A percentile compares a stretch with the other conserved stretches of the same genome.
phyloP scores from a whole-genome alignment of 2,329 filamentous ascomycete genomes.

The Colletotrichum tabaci region DNA sequence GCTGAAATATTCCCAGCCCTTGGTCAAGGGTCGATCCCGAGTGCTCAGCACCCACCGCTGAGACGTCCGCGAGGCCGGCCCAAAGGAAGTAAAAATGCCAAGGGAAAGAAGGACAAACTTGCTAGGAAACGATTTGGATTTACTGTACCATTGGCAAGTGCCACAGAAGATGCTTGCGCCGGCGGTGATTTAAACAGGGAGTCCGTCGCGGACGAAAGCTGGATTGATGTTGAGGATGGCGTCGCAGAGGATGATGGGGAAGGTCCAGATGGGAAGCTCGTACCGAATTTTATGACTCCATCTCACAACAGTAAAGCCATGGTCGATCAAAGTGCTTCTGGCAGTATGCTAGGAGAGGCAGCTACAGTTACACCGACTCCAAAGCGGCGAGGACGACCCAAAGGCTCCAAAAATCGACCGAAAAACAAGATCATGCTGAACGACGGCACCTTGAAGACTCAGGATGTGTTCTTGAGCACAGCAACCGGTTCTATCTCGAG shows the following conservation, averaged over 20 bases:
- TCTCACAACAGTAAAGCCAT: background rate
- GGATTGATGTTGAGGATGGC: conserved; percentile 62
- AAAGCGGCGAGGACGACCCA: conserved; percentile 45
- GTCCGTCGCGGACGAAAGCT: conserved; percentile 56
- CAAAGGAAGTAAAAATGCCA: conserved; percentile 65
- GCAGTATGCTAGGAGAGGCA: background rate
- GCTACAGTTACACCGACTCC: conserved; percentile 38
- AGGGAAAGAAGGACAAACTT: conserved; percentile 56
- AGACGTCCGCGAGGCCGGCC: conserved; percentile 57
- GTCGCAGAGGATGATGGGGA: conserved; percentile 47
- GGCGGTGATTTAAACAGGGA: background rate
- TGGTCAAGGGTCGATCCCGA: conserved; percentile 45
- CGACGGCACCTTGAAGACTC: background rate
- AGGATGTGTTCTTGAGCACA: background rate
- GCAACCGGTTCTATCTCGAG: background rate
- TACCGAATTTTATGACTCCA: background rate
- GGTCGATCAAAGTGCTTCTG: background rate
- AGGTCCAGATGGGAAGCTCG: background rate
- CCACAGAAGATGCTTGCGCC: background rate
- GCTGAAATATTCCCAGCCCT: conserved; percentile 73
- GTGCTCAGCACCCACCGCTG: conserved; percentile 30
- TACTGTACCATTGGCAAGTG: background rate
- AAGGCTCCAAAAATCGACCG: conserved; percentile 42
- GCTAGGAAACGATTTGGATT: conserved; percentile 7
- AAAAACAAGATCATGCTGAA: conserved; percentile 1